A percentile compares a stretch with the other conserved stretches of the same genome.
phyloP scores from a whole-genome alignment of 306 rosid species.

The Acacia acuminata region DNA sequence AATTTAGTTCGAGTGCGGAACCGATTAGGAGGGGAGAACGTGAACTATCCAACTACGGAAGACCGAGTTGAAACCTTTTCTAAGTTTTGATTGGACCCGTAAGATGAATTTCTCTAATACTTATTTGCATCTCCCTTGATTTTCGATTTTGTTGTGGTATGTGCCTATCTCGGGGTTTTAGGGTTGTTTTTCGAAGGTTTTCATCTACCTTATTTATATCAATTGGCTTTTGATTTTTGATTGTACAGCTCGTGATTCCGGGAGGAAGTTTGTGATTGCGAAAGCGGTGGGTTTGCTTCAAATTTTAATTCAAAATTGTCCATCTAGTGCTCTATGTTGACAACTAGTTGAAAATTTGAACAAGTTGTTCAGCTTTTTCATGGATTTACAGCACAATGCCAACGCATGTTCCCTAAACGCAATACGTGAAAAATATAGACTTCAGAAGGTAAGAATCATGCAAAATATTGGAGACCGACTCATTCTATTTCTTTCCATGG shows the following conservation, averaged over 20 bases:
- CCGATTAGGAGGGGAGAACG: conserved; percentile 22
- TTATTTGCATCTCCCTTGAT: conserved; percentile 17
- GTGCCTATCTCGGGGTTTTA: conserved; percentile 38
- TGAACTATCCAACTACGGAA: conserved; percentile 25
- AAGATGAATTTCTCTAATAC: conserved; percentile 40
- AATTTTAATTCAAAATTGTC: conserved; percentile 48
- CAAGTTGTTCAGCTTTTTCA: no score
- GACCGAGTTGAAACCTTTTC: conserved; percentile 32
- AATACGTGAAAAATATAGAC: no score
- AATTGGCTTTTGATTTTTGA: conserved; percentile 34
- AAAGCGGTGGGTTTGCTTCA: no score
- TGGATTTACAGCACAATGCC: no score
- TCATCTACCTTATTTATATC: conserved; percentile 16
- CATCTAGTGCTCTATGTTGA: conserved; percentile 47
- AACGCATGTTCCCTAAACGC: no score
- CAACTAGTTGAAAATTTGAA: no score
- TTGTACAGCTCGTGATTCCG: conserved; percentile 44
- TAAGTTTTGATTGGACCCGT: conserved; percentile 47
- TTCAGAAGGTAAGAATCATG: no score
- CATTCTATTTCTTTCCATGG: no score
- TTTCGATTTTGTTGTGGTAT: conserved; percentile 6
- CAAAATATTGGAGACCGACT: no score
- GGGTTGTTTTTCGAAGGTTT: conserved; percentile 34
- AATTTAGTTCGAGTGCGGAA: conserved; percentile 29
- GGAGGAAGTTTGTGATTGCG: conserved; percentile 30